phyloP scores from a whole-genome alignment of 2,329 filamentous ascomycete genomes.

The Colletotrichum sp. region DNA sequence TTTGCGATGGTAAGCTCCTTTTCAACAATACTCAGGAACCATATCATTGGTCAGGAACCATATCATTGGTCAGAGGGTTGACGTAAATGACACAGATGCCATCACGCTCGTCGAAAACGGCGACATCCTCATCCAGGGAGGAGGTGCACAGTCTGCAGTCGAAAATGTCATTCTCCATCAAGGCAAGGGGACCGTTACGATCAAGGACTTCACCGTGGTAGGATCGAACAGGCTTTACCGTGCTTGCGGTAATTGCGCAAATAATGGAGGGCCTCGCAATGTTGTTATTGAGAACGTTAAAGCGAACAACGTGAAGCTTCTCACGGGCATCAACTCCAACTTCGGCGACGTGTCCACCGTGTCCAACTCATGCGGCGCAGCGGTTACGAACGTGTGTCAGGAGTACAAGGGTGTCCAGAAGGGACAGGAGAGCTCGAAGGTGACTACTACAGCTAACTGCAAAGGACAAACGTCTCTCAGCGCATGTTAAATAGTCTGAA shows the following conservation, averaged over 20 bases:
- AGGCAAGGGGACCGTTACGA: slow-evolving; percentile 31
- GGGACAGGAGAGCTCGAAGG: slow-evolving; percentile 9
- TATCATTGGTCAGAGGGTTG: neutral
- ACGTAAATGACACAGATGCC: neutral
- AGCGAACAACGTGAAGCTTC: slow-evolving; percentile 23
- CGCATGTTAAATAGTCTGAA: neutral
- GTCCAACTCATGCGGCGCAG: slow-evolving; percentile 20
- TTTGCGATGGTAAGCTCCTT: slow-evolving; percentile 34
- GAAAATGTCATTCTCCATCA: slow-evolving; percentile 37
- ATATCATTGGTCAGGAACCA: neutral
- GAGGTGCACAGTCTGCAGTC: slow-evolving; percentile 33
- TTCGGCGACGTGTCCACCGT: slow-evolving; percentile 28
- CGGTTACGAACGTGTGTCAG: slow-evolving; percentile 12
- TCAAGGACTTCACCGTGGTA: slow-evolving; percentile 38
- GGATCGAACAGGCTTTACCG: slow-evolving; percentile 48
- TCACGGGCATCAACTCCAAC: slow-evolving; percentile 47
- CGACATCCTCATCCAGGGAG: slow-evolving; percentile 28
- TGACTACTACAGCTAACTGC: slow-evolving; percentile 8
- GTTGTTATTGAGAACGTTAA: neutral
- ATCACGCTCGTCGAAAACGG: neutral
- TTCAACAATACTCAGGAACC: neutral
- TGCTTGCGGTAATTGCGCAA: slow-evolving; percentile 46
- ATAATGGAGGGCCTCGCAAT: neutral
- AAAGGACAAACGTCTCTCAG: neutral
- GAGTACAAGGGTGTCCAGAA: slow-evolving; percentile 12